These are phyloP conservation scores for Ilyonectria robusta DNA, from an alignment of 2,329 filamentous ascomycete genomes.

Conservation along the genomic window DNA sequence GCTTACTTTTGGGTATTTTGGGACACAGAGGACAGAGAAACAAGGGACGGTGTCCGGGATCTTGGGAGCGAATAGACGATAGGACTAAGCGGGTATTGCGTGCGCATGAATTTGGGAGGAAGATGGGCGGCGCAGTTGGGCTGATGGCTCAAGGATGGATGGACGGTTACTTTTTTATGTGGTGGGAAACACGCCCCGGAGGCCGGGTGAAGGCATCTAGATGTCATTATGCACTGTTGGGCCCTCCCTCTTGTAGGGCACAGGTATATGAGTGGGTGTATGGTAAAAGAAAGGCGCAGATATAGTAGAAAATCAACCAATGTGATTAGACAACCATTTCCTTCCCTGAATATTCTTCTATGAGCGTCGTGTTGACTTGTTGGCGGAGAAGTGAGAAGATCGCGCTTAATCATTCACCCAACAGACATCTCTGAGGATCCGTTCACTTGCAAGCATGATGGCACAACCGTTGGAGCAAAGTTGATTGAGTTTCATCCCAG, in stretches of 20 bases:
- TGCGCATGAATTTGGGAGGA: constrained; percentile 11
- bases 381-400: not conserved
- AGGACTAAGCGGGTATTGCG: constrained; percentile 9
- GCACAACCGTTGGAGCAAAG: not conserved
- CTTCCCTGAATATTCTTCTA: not conserved
- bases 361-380: not conserved
- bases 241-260: constrained; percentile 13
- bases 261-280: constrained; percentile 11
- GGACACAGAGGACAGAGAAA: constrained; percentile 7
- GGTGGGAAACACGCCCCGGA: not conserved
- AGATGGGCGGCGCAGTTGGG: not conserved
- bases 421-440: not conserved
- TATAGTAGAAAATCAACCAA: constrained; percentile 16
- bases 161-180: constrained; percentile 2
- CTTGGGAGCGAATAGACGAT: constrained; percentile 8
- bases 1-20: constrained; percentile 18
- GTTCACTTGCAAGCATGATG: not conserved
- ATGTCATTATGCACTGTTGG: constrained; percentile 8
- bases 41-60: constrained; percentile 10
- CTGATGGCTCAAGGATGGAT: not conserved
- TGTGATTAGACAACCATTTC: constrained; percentile 5
- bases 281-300: not conserved
- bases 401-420: no score
- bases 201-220: constrained; percentile 11
- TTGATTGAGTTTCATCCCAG: not conserved